These are phyloP conservation scores for Aureobasidium lini DNA, from an alignment of 2,329 filamentous ascomycete species.

Conservation along the genomic window DNA sequence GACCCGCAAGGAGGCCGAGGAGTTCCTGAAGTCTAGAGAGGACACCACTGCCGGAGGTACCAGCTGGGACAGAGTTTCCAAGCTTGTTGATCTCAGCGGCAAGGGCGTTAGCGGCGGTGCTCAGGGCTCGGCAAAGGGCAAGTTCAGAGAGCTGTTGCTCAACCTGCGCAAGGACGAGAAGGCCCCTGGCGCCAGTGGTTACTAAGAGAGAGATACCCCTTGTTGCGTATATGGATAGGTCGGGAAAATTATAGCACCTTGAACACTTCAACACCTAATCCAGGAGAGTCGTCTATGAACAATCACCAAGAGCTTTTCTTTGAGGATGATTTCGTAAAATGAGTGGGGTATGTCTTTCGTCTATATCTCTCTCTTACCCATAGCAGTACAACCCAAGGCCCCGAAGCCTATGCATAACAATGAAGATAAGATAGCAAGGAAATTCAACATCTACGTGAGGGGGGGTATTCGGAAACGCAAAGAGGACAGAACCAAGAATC, in stretches of 20 bases:
- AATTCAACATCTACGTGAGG: neutral
- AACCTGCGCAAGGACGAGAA: conserved; percentile 92
- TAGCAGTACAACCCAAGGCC: neutral
- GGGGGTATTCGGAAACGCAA: neutral
- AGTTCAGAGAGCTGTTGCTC: conserved; percentile 83
- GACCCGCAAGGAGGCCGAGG: conserved; percentile 84
- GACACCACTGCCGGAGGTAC: conserved; percentile 92
- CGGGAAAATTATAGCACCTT: neutral
- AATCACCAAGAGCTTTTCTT: neutral
- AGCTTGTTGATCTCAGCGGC: conserved; percentile 92
- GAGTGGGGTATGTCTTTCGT: conserved; percentile 5
- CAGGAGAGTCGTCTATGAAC: neutral
- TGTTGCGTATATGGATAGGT: neutral
- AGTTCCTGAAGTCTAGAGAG: conserved; percentile 81
- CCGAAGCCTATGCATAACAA: neutral
- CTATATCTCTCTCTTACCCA: neutral
- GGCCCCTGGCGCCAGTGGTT: conserved; percentile 52
- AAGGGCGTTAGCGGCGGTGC: conserved; percentile 84
- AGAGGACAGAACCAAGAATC: neutral
- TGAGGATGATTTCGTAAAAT: neutral
- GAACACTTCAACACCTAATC: neutral
- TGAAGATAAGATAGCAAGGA: neutral
- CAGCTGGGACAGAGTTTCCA: conserved; percentile 97
- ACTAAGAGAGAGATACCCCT: conserved; percentile 20
- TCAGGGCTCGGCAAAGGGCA: conserved; percentile 86